Base-by-base conservation (phyloP, 257 asterid genomes). In the Osmanthus fragrans region DNA sequence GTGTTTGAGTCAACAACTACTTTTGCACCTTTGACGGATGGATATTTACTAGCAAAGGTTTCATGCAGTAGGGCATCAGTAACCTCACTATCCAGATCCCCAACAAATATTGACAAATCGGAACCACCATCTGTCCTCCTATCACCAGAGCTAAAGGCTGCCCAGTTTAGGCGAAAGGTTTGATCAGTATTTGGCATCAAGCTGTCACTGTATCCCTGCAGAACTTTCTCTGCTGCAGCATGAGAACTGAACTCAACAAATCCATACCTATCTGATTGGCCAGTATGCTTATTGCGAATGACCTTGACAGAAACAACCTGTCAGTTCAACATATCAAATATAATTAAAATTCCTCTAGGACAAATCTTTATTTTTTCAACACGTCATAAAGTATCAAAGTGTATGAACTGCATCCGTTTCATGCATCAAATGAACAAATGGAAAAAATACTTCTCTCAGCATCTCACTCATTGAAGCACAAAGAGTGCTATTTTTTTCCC, bases 271-370 rank as follows among this genome's bases (percentile, higher is more conserved):
- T 96, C 99, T 10, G 97, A 96, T 76, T 90, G 98, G 79, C 98
- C 98, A 18, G 98, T 94, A 88, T 90, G 98, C 93, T 86, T 96
- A 82, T 96, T 96, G 86, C 99, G 97, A 76, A 93, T 94, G 74
- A 96, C 87, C 92, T 96, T 96, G 79, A 89, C 96, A 30, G 97
- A 86, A 69, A 88, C 65, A 78, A 96, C 94, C 99, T 96, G 80
- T 58, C 66, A 12, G 81, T 77, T 77, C 36, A 63, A 67, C 51
- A 78, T 25, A 65, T 49, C 19, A 74, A 36, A 72, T 33, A 47
- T 7, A 4, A 77, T 45, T 54, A 64, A 23, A 45, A 54, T n/a
- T 36, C 10, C 9, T 10, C 1, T 42, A 23, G 70, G 49, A 80
- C 3, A 66, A 68, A 18, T 33, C 63, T 21, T 58, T 11, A 37